Base-by-base conservation (phyloP, 257 asterid genomes). In the Solanum ahanhuiri region DNA sequence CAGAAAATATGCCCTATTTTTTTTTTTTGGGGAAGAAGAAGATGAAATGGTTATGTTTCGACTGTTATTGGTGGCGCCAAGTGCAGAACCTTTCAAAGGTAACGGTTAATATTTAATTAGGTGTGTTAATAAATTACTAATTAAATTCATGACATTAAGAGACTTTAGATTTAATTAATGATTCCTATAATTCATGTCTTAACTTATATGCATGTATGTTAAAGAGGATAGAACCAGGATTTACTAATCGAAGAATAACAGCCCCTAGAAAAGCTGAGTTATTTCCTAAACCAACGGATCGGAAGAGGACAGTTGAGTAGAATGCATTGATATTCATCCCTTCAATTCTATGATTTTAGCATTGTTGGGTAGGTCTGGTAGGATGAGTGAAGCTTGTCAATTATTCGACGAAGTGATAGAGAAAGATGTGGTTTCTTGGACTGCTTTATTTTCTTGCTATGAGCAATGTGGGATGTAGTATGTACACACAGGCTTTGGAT, bases 371-470 rank as follows among this genome's bases (percentile, higher is more conserved):
- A 94, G 89, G 88, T 92, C 91, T 83, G 94, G 96, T 41, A 88
- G 88, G 86, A 92, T 93, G 64, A 66, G 82, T 54, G 98, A 95
- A 88, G 98, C 98, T 17, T 85, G 81, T 41, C 88, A 85, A 48
- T 64, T 96, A 87, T 95, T 96, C 71, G 82, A 88, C 71, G 91
- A 89, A 85, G 85, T 95, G 91, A 86, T 69, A 66, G 91, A 90
- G 58, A 96, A 89, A 90, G 97, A 94, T 91, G 87, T 93, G 89
- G 93, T 95, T 12, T 93, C 99, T 3, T 96, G 98, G 98, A 96
- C 99, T 33, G 95, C 98, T 5, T 39, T 95, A 88, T 91, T 96
- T 31, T 93, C 94, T 33, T 90, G 96, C 89, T 94, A 92, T 88
- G 98, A 94, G 88, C 98, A 95, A 91, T 93, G 93, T 90, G 88